Evolutionary conservation across 345 rosid genomes (phyloP).

Genomic region (Arabis hirsuta): DNA sequence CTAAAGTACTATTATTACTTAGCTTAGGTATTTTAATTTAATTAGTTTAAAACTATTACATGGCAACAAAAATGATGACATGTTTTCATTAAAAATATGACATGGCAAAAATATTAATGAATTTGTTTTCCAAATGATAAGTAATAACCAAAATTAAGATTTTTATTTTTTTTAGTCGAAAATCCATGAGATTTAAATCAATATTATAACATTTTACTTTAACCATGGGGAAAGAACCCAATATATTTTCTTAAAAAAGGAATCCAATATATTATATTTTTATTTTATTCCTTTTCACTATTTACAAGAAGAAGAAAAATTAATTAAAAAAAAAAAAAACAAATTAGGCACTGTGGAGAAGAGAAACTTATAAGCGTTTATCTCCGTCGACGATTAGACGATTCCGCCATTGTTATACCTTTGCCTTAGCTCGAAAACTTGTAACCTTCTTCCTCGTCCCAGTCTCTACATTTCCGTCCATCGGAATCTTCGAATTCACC

Average conservation of each 20-base stretch:
- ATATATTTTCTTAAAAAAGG: background rate
- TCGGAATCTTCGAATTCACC: background rate
- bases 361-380: constrained; percentile 1
- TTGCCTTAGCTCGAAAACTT: constrained; percentile 11
- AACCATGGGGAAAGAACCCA: background rate
- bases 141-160: too few relatives aligned
- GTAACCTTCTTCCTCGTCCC: background rate
- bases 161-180: too few relatives aligned
- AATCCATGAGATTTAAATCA: constrained; percentile 11
- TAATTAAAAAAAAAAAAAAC: background rate
- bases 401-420: constrained; percentile 12
- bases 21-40: too few relatives aligned
- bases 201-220: background rate
- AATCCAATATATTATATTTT: background rate
- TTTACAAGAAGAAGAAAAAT: background rate
- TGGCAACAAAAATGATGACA: too few relatives aligned
- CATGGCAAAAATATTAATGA: too few relatives aligned
- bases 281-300: constrained; percentile 3
- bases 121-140: too few relatives aligned
- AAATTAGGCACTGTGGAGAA: background rate
- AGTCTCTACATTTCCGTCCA: background rate
- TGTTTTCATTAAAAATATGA: too few relatives aligned
- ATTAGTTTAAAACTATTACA: too few relatives aligned
- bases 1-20: too few relatives aligned
- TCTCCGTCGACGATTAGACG: constrained; percentile 11